These are phyloP conservation scores for Blastobotrys attinorum DNA, from an alignment of 805 yeast species.

Conservation along the genomic window DNA sequence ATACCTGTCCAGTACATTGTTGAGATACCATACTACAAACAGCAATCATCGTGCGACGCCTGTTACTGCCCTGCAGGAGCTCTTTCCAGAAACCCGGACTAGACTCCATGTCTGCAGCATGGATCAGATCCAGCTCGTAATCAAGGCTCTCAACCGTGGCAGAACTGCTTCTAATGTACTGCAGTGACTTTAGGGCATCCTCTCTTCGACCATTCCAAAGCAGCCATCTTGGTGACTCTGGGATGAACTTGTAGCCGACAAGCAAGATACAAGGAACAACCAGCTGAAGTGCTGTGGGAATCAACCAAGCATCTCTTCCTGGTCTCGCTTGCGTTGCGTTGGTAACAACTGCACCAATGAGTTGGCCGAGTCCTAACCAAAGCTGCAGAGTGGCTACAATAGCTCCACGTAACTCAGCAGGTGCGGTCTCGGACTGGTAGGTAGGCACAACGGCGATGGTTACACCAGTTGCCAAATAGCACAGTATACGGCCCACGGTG, in stretches of 20 bases:
- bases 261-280: slow-evolving; percentile 10
- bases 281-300: slow-evolving; percentile 11
- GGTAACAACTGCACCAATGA: slow-evolving; percentile 10
- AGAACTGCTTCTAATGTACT: too few relatives aligned
- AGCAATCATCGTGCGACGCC: too few relatives aligned
- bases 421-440: slow-evolving; percentile 14
- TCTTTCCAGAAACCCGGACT: too few relatives aligned
- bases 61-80: too few relatives aligned
- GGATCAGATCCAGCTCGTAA: too few relatives aligned
- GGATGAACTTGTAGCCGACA: slow-evolving; percentile 44
- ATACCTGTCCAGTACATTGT: too few relatives aligned
- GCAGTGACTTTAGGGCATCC: slow-evolving; percentile 30
- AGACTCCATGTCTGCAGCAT: too few relatives aligned
- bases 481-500: slow-evolving; percentile 14
- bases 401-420: slow-evolving; percentile 14
- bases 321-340: slow-evolving; percentile 6
- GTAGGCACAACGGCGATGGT: slow-evolving; percentile 12
- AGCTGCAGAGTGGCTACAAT: slow-evolving; percentile 14
- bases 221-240: slow-evolving; percentile 81
- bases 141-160: too few relatives aligned
- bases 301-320: slow-evolving; percentile 6
- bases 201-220: slow-evolving; percentile 55
- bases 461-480: slow-evolving; percentile 10
- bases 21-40: too few relatives aligned
- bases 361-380: slow-evolving; percentile 9